Percentiles rank a stretch among this genome's conserved stretches.
Conservation (phyloP, 148 eudicot genomes). For the Camellia lanceoleosa region DNA sequence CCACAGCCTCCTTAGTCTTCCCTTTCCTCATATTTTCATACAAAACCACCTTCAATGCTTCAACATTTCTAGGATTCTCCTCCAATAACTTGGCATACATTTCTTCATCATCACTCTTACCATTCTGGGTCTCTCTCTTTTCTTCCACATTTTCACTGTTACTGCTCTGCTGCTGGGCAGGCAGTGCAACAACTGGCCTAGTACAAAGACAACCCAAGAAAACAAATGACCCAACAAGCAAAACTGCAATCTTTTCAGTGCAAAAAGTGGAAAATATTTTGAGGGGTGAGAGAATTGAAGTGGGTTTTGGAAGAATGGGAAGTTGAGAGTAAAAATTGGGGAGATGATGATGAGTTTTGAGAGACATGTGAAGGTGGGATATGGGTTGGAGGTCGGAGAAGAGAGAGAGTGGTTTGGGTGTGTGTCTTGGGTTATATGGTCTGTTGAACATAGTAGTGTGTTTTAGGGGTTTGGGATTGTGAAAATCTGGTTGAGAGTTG, state of each 20-base stretch:
- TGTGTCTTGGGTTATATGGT: background rate
- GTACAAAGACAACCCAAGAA: slow-evolving; percentile 40
- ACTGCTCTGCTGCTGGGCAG: slow-evolving; percentile 26
- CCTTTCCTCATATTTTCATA: slow-evolving; percentile 71
- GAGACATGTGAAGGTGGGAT: slow-evolving; percentile 8
- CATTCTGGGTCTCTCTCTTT: slow-evolving; percentile 26
- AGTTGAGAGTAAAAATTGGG: background rate
- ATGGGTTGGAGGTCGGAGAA: slow-evolving; percentile 15
- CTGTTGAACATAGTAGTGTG: background rate
- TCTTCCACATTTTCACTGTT: slow-evolving; percentile 30
- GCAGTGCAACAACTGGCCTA: slow-evolving; percentile 40
- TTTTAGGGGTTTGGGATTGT: slow-evolving; percentile 7
- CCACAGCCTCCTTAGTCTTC: slow-evolving; percentile 60
- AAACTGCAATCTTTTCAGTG: slow-evolving; percentile 32
- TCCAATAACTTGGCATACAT: slow-evolving; percentile 61
- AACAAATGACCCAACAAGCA: slow-evolving; percentile 65
- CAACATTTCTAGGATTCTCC: slow-evolving; percentile 62
- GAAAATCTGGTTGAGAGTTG: slow-evolving; percentile 6
- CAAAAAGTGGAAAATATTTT: slow-evolving; percentile 30
- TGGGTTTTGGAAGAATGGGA: slow-evolving; percentile 10
- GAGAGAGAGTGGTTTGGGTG: slow-evolving; percentile 5
- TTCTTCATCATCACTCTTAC: slow-evolving; percentile 44
- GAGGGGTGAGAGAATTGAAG: slow-evolving; percentile 9
- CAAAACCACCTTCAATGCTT: slow-evolving; percentile 64
- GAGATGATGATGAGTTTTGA: slow-evolving; percentile 6